Evolutionary conservation across 257 asterid genomes (phyloP).

Genomic region (Gentiana straminea): DNA sequence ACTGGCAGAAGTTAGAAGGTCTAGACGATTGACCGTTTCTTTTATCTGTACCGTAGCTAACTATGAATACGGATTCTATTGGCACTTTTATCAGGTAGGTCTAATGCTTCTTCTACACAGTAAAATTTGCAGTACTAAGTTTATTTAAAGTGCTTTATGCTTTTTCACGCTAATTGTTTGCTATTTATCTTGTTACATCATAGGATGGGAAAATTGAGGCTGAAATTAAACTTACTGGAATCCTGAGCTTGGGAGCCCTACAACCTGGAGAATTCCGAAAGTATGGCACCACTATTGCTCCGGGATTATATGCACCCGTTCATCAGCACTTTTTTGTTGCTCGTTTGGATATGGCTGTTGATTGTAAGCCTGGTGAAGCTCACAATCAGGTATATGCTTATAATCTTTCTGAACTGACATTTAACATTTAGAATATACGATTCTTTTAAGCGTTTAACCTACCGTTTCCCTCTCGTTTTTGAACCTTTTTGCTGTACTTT

Average conservation of each 20-base stretch:
- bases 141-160: neutral
- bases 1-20: slow-evolving; percentile 83
- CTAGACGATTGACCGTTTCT: slow-evolving; percentile 89
- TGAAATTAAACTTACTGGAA: slow-evolving; percentile 93
- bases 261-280: slow-evolving; percentile 83
- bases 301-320: slow-evolving; percentile 94
- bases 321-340: slow-evolving; percentile 98
- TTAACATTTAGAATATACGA: too few relatives aligned
- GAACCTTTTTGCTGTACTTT: slow-evolving; percentile 3
- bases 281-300: slow-evolving; percentile 90
- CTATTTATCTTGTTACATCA: slow-evolving; percentile 8
- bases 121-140: neutral
- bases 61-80: slow-evolving; percentile 91
- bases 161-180: neutral
- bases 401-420: too few relatives aligned
- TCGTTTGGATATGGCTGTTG: slow-evolving; percentile 97
- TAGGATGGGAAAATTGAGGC: slow-evolving; percentile 99
- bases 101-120: slow-evolving; percentile 3
- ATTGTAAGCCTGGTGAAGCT: slow-evolving; percentile 86
- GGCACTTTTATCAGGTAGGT: slow-evolving; percentile 96
- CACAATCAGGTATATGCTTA: slow-evolving; percentile 63
- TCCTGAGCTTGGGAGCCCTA: slow-evolving; percentile 87
- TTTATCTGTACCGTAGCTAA: slow-evolving; percentile 94
- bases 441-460: too few relatives aligned
- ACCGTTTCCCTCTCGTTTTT: neutral